Evolutionary conservation across 1,139 yeast genomes (phyloP).

Genomic region (Geotrichum histeridarum): DNA sequence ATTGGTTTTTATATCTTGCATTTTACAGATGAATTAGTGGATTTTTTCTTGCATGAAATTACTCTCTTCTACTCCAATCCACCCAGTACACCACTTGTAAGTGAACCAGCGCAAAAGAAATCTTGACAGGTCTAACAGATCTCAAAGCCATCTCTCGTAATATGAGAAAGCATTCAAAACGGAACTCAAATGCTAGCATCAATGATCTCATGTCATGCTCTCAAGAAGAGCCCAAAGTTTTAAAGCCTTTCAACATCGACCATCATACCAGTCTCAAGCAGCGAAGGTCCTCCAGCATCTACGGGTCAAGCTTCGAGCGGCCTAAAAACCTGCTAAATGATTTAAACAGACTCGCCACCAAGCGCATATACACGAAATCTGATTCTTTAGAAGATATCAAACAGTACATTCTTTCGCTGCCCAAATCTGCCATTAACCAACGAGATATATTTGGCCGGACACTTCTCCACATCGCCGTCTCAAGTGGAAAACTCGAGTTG

Average conservation of each 20-base stretch:
- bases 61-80: neutral
- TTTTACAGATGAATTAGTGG: too few species aligned
- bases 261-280: neutral
- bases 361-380: neutral
- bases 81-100: neutral
- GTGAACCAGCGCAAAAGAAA: neutral
- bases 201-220: conserved; percentile 3
- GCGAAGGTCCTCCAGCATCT: conserved; percentile 6
- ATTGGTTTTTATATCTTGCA: too few species aligned
- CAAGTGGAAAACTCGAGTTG: conserved; percentile 48
- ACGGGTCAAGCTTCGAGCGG: neutral
- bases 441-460: conserved; percentile 76
- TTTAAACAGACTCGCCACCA: neutral
- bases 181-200: conserved; percentile 11
- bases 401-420: conserved; percentile 6
- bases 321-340: neutral
- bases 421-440: conserved; percentile 35
- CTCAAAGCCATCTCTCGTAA: conserved; percentile 3
- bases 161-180: conserved; percentile 12
- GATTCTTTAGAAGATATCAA: neutral
- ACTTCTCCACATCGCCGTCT: conserved; percentile 53
- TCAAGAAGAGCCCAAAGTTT: neutral
- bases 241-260: neutral
- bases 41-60: neutral
- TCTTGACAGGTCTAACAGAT: neutral